Conservation (phyloP, 2,329 filamentous ascomycete species). For the Cryphonectria parasitica region DNA sequence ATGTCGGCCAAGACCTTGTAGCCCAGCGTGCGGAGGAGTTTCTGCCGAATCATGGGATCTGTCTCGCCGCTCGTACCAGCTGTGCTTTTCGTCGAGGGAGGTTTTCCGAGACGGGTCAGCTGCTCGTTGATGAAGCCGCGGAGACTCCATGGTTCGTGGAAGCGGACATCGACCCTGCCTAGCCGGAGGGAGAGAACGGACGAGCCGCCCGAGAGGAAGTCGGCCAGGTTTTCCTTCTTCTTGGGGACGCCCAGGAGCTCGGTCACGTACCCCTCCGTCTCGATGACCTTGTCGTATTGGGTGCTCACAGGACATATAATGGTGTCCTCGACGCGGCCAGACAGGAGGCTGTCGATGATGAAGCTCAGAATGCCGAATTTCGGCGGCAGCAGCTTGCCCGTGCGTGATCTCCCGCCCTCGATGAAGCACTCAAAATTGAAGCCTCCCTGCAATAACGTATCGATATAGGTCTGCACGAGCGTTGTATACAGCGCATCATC, state of each 20-base stretch:
- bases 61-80: conserved; percentile 50
- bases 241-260: conserved; percentile 94
- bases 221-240: conserved; percentile 88
- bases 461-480: conserved; percentile 94
- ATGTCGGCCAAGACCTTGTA: conserved; percentile 94
- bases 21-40: conserved; percentile 81
- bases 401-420: conserved; percentile 89
- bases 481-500: conserved; percentile 89
- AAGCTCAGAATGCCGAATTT: conserved; percentile 97
- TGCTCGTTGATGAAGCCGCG: conserved; percentile 81
- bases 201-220: conserved; percentile 83
- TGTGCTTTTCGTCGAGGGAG: conserved; percentile 48
- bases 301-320: conserved; percentile 96
- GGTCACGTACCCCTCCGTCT: conserved; percentile 94
- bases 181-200: conserved; percentile 87
- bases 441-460: conserved; percentile 85
- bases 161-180: conserved; percentile 90
- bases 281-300: conserved; percentile 98
- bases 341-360: conserved; percentile 85
- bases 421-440: conserved; percentile 98
- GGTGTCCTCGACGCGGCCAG: conserved; percentile 84
- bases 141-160: conserved; percentile 95
- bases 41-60: conserved; percentile 63
- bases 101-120: conserved; percentile 58
- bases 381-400: conserved; percentile 88